Base-by-base conservation (phyloP, 805 yeast species). In the Candida nemodendra region DNA sequence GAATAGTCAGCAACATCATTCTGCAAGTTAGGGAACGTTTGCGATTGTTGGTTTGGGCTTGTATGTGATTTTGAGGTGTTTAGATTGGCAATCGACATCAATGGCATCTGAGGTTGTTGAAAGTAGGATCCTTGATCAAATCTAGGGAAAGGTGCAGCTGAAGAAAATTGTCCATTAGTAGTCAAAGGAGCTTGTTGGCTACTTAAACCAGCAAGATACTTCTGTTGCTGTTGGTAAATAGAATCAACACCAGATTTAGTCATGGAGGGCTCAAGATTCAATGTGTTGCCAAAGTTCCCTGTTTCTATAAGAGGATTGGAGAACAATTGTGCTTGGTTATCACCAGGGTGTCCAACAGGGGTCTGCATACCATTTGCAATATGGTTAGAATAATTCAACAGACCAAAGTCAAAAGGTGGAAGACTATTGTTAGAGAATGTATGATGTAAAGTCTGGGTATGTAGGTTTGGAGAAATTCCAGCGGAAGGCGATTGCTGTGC, bases 401-500 rank as follows among this genome's bases (percentile, higher is more conserved):
- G 11, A 21, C 24, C 24, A 21, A 21, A 21, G 11, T 21, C 24
- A 11, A 8, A 21, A 7, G 7, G 24, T 11, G 24, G 24, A 21
- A 8, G 11, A n/a, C n/a, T n/a, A 21, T 8, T 11, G 11, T 21
- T 11, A 21, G 30, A 11, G 19, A 34, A 25, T 27, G 27, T 2
- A 30, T 32, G 15, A 34, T 13, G 13, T 19, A 26, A 14, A 11
- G 16, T 16, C 17, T 21, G 24, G 18, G 35, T 11, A 27, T 18
- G 11, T 9, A 28, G 32, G 27, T 26, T 25, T 9, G 18, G 21
- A 27, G 34, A 17, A 11, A 15, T 18, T 8, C 29, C 12, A 12
- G 18, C 15, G 13, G 36, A 11, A 19, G 32, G 17, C 2, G 41
- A 27, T 15, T 35, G 47, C 16, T 29, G 35, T 18, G 47, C 35